Percentiles rank a stretch among this genome's conserved stretches.
phyloP scores from a whole-genome alignment of 2,329 filamentous ascomycete species.

The Fusarium multiceps region DNA sequence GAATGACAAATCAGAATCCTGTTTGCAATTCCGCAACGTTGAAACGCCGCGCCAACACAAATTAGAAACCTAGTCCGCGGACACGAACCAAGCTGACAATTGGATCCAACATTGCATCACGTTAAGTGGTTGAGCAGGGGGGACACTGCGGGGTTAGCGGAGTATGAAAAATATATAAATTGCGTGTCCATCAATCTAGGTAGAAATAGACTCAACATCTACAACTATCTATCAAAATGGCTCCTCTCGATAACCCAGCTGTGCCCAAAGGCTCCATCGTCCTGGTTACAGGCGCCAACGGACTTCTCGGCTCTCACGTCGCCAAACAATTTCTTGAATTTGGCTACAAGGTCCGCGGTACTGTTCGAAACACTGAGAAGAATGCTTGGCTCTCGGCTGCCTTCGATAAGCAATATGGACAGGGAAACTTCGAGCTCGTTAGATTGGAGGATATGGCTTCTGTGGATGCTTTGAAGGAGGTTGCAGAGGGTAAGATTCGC shows the following conservation, averaged over 20 bases:
- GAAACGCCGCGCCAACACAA: not conserved
- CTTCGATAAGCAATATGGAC: conserved; percentile 50
- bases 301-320: conserved; percentile 55
- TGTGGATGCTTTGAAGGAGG: conserved; percentile 44
- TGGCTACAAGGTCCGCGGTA: conserved; percentile 59
- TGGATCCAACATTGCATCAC: not conserved
- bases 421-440: conserved; percentile 50
- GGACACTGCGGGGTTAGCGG: not conserved
- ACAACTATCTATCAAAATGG: conserved; percentile 1
- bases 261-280: conserved; percentile 48
- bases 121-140: not conserved
- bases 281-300: conserved; percentile 57
- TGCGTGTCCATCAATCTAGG: not conserved
- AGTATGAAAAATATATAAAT: conserved; percentile 1
- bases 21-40: not conserved
- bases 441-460: conserved; percentile 50
- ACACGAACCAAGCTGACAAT: not conserved
- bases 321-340: conserved; percentile 52
- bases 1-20: not conserved
- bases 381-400: conserved; percentile 47
- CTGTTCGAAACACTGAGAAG: conserved; percentile 52
- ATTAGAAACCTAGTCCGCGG: not conserved
- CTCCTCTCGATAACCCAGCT: conserved; percentile 32
- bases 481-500: conserved; percentile 37
- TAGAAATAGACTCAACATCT: not conserved